Base-by-base conservation (phyloP, 2,329 filamentous ascomycete species). In the Stenocarpella maydis region DNA sequence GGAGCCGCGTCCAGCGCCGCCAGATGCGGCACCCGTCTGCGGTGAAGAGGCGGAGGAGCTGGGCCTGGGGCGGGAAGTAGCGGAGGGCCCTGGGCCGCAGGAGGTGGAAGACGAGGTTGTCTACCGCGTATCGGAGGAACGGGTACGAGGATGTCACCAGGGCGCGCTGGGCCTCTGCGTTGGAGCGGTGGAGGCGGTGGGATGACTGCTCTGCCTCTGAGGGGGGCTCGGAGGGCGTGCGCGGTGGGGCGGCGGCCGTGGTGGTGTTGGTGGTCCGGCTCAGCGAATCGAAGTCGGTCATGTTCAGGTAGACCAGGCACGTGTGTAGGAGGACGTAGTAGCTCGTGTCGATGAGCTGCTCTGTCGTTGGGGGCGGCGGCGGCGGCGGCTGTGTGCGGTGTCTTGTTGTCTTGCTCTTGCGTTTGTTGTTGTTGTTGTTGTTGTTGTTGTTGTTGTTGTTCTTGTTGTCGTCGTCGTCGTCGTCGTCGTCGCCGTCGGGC, bases 261-360 rank as follows among this genome's bases (percentile, higher is more conserved):
- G 15, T 47, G 55, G 24, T 43, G 39, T 1, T 60, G 24, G 67
- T 61, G 37, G 37, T 28, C 8, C 74, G 73, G n/a, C 73, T 75
- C 2, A 80, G 72, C 14, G 73, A 67, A 17, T 78, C 77, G 39
- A 79, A 77, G 64, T 79, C 78, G 4, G 73, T 71, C 74, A 78
- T 76, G 74, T 79, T 77, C 67, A 80, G 76, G 68, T 76, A 79
- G 4, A 72, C 72, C 1, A 79, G 72, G 54, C 78, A 79, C 0
- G 76, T 74, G 41, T 75, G 72, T 7, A 80, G 72, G 7, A 80
- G 71, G 21, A 73, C 64, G 68, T 75, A 77, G 70, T 79, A 77
- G 4, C 74, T 74, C 1, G 73, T 69, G 70, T 79, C 76, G 68
- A 75, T 65, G 45, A 76, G 74, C 47, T 75, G 72, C 3, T 74